Percentiles rank a stretch among this genome's conserved stretches.
Conservation (phyloP, 768 basidiomycete species). For the Amanita rubescens region DNA sequence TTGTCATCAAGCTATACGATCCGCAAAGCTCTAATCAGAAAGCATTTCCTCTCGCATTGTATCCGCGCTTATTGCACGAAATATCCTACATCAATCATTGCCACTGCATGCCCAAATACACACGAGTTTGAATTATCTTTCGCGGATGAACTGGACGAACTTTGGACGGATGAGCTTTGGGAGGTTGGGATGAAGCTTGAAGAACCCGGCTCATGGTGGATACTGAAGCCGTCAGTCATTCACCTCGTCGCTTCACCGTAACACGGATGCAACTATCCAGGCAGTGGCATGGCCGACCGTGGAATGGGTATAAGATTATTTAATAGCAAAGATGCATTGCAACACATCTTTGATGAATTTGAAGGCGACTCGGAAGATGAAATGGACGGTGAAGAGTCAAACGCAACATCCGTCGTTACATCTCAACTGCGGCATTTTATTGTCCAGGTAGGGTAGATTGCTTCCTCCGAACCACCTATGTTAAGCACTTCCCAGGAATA, state of each 20-base stretch:
- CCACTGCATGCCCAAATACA: slow-evolving; percentile 55
- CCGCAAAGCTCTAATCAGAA: slow-evolving; percentile 89
- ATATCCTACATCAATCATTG: slow-evolving; percentile 50
- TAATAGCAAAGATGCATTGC: slow-evolving; percentile 63
- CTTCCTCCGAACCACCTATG: not conserved
- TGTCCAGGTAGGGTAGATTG: slow-evolving; percentile 59
- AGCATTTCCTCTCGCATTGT: slow-evolving; percentile 80
- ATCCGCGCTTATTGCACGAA: slow-evolving; percentile 70
- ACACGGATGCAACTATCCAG: not conserved
- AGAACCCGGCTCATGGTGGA: slow-evolving; percentile 65
- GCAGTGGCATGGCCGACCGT: slow-evolving; percentile 85
- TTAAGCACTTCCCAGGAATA: slow-evolving; percentile 63
- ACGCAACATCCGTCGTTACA: slow-evolving; percentile 55
- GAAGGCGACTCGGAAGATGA: slow-evolving; percentile 47
- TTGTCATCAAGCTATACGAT: slow-evolving; percentile 83
- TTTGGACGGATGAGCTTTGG: slow-evolving; percentile 90
- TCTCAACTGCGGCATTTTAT: slow-evolving; percentile 95
- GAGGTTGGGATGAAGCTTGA: slow-evolving; percentile 67
- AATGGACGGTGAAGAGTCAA: slow-evolving; percentile 29
- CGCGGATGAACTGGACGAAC: slow-evolving; percentile 91
- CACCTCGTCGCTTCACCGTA: slow-evolving; percentile 5
- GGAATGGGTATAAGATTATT: slow-evolving; percentile 94
- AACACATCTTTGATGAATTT: slow-evolving; percentile 73
- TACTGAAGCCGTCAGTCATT: slow-evolving; percentile 72
- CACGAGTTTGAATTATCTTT: slow-evolving; percentile 84